Evolutionary conservation across 2,329 filamentous ascomycete species (phyloP), one percentile per base, ranked within the genome.

Genomic region (Colletotrichum sp.): DNA sequence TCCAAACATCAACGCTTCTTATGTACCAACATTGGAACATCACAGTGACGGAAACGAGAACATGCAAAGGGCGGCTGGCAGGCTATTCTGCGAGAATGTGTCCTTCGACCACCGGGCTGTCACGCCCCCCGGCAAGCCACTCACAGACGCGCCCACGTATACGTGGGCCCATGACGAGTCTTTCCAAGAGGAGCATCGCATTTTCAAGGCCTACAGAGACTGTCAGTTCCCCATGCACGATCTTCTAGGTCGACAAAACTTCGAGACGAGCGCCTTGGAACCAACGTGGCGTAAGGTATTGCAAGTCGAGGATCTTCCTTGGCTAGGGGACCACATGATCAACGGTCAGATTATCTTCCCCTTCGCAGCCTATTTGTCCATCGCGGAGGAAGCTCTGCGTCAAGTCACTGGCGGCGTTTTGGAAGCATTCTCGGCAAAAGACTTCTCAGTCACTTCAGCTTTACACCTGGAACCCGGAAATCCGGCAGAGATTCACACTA

Each of bases 401-500:
- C 69, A 66, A 27, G 28, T 66, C 22, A 28, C 32, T 13, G 39
- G 60, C 10, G 2, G 71, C 68, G 8, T 79, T 77, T 8, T 83
- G 80, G 52, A 77, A 76, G 30, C 62, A 84, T 30, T 80, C 15
- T 58, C 48, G 22, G 66, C 66, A 8, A 56, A 81, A 2, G 78
- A 84, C 48, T 74, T 85, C 2, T 75, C 78, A 9, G 78, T 82
- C 32, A 76, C 77, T 22, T 77, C 80, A 2, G 83, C 84, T 6
- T 70, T 86, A 12, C 78, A 84, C 0, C 18, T 86, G 9, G 75
- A 71, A 18, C 79, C 83, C 8, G 79, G 75, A 1, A 74, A 72
- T 7, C 77, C 80, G 2, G 78, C 72, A 1, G 85, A 86, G 66
- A 72, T 85, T 2, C 74, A 83, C 28, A 84, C 83, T 1, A 81